Conservation (phyloP, 805 yeast species). For the Ogataea parapolymorpha region DNA sequence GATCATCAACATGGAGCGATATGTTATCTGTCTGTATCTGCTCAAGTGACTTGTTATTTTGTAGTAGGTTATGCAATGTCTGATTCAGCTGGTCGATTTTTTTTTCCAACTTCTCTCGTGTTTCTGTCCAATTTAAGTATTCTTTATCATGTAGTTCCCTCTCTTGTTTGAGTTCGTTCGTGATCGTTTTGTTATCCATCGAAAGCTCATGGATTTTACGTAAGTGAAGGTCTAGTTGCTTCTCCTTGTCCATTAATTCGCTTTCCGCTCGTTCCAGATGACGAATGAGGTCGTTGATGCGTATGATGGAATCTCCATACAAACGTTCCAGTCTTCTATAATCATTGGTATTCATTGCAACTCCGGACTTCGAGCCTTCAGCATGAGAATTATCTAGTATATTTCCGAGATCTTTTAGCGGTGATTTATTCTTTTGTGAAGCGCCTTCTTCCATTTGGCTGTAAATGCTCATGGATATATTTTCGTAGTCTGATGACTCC, state of each 20-base stretch:
- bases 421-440: constrained; percentile 8
- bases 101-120: constrained; percentile 25
- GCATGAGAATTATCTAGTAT: constrained; percentile 10
- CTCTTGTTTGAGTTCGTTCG: constrained; percentile 28
- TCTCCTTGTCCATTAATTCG: constrained; percentile 31
- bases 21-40: constrained; percentile 10
- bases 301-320: constrained; percentile 29
- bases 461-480: constrained; percentile 14
- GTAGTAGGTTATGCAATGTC: constrained; percentile 15
- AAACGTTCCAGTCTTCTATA: constrained; percentile 27
- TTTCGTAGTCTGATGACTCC: constrained; percentile 24
- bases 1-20: constrained; percentile 14
- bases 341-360: constrained; percentile 9
- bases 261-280: constrained; percentile 36
- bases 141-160: constrained; percentile 31
- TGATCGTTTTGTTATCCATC: constrained; percentile 25
- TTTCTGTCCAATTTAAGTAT: constrained; percentile 28
- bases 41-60: constrained; percentile 15
- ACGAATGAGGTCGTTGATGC: constrained; percentile 29
- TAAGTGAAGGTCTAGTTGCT: constrained; percentile 23
- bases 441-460: constrained; percentile 8
- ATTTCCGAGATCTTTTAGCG: constrained; percentile 18
- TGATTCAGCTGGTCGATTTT: constrained; percentile 26
- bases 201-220: constrained; percentile 28
- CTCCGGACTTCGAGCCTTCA: not conserved